Evolutionary conservation across 345 rosid genomes (phyloP).

Genomic region (Tarenaya hassleriana): DNA sequence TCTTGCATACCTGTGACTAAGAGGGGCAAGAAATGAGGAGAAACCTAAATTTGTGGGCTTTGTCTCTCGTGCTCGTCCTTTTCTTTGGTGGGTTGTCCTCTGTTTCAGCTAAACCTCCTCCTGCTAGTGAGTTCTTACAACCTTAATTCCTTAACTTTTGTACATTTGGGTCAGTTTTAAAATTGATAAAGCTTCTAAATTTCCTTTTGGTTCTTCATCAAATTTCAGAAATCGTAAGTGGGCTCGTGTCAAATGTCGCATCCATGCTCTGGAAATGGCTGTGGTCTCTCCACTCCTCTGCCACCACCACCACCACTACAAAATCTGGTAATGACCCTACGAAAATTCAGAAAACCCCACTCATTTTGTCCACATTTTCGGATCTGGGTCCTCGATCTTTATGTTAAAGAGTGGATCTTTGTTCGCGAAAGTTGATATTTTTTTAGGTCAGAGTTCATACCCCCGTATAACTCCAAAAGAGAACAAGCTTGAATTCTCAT

Average conservation of each 20-base stretch:
- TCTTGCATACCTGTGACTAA: background rate
- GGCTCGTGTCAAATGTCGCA: constrained; percentile 68
- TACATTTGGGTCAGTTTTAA: background rate
- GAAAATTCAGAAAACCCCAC: too few species aligned
- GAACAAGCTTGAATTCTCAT: too few species aligned
- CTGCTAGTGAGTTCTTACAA: constrained; percentile 51
- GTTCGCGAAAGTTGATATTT: constrained; percentile 1
- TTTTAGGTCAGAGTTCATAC: background rate
- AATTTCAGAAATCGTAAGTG: constrained; percentile 64
- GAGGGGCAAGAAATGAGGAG: constrained; percentile 14
- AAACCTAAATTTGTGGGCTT: constrained; percentile 16
- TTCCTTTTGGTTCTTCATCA: constrained; percentile 9
- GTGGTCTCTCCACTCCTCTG: constrained; percentile 71
- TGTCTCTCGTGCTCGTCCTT: constrained; percentile 37
- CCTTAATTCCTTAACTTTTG: background rate
- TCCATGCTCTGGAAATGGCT: constrained; percentile 80
- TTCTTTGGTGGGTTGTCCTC: constrained; percentile 52
- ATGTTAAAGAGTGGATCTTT: constrained; percentile 9
- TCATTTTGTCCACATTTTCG: too few species aligned
- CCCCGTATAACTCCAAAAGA: too few species aligned
- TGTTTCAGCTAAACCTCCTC: constrained; percentile 80
- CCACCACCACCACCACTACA: constrained; percentile 46
- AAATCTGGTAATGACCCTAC: constrained; percentile 55
- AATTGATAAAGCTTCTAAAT: constrained; percentile 6
- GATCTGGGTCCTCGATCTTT: too few species aligned